Evolutionary conservation across 1,139 yeast genomes (phyloP).

Genomic region (Suzukiozyma palmioleophila): DNA sequence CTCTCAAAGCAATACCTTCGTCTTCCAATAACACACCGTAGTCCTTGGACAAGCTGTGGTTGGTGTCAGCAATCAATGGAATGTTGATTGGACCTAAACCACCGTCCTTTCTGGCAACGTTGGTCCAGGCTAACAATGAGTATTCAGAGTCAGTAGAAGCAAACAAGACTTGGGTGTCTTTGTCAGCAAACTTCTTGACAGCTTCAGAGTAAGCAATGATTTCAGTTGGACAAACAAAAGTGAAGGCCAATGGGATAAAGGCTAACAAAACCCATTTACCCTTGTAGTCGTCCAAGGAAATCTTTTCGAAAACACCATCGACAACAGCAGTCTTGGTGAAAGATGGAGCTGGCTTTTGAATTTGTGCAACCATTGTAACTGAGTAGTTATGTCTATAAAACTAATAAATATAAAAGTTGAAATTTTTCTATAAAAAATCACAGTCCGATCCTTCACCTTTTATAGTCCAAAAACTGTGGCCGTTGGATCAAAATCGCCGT

Average conservation of each 20-base stretch:
- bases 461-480: background rate
- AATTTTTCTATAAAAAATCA: too few species aligned
- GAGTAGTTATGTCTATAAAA: background rate
- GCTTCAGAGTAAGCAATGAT: slow-evolving; percentile 98
- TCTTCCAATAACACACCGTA: slow-evolving; percentile 97
- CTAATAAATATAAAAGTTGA: background rate
- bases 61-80: slow-evolving; percentile 94
- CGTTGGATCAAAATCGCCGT: background rate
- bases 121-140: slow-evolving; percentile 97
- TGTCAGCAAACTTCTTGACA: slow-evolving; percentile 79
- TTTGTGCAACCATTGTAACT: slow-evolving; percentile 71
- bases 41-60: slow-evolving; percentile 90
- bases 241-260: slow-evolving; percentile 97
- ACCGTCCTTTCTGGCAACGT: slow-evolving; percentile 94
- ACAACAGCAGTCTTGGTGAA: slow-evolving; percentile 96
- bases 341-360: slow-evolving; percentile 93
- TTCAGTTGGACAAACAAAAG: slow-evolving; percentile 98
- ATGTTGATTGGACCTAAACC: slow-evolving; percentile 94
- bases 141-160: slow-evolving; percentile 98
- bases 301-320: slow-evolving; percentile 92
- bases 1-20: slow-evolving; percentile 95
- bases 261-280: slow-evolving; percentile 98
- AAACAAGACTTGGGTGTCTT: slow-evolving; percentile 84
- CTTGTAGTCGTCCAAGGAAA: slow-evolving; percentile 89
- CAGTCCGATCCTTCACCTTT: background rate